Conservation (phyloP, 768 basidiomycete species). For the Leccinum rimulosum region DNA sequence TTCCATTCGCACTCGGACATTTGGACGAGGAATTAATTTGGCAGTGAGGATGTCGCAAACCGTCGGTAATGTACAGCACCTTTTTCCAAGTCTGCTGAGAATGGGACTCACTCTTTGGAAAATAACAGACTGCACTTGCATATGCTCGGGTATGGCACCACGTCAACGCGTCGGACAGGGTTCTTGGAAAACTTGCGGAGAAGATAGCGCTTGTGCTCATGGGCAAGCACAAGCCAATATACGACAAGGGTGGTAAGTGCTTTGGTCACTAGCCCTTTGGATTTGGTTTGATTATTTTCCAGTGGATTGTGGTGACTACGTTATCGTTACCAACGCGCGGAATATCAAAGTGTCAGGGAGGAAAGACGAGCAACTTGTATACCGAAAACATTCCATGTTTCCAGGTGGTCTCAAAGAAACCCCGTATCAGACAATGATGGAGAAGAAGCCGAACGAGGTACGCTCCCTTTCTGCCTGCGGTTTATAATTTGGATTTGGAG, state of each 20-base stretch:
- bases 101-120: not conserved
- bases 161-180: constrained; percentile 84
- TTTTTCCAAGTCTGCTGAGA: not conserved
- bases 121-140: constrained; percentile 84
- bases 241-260: constrained; percentile 80
- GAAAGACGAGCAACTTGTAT: constrained; percentile 87
- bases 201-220: constrained; percentile 93
- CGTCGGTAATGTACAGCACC: constrained; percentile 66
- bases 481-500: not conserved
- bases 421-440: constrained; percentile 80
- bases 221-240: constrained; percentile 99
- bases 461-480: constrained; percentile 25
- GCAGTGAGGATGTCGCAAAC: constrained; percentile 68
- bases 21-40: not conserved
- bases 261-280: not conserved
- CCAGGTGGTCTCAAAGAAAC: constrained; percentile 94
- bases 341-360: constrained; percentile 84
- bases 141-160: constrained; percentile 97
- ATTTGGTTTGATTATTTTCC: not conserved
- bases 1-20: not conserved
- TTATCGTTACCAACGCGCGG: constrained; percentile 88
- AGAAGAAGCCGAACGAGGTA: constrained; percentile 86
- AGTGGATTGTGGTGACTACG: constrained; percentile 99
- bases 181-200: constrained; percentile 95
- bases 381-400: constrained; percentile 87